Evolutionary conservation across 1,139 yeast genomes (phyloP), one percentile per base, ranked within the genome.

Genomic region (Kodamaea anthophila): DNA sequence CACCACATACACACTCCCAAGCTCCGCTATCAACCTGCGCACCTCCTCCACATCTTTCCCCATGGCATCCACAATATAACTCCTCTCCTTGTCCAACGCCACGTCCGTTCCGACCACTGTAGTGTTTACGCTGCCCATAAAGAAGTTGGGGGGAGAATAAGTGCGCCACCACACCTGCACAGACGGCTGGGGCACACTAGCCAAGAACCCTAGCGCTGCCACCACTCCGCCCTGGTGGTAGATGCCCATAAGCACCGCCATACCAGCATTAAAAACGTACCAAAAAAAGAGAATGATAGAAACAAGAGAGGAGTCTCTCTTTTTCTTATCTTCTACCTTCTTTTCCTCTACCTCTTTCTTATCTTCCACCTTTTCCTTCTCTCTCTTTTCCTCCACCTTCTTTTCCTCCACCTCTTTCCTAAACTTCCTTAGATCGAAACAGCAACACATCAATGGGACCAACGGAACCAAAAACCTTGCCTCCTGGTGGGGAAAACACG

Each of bases 201-300:
- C 38, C 11, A 66, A 35, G 26, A 56, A 41, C 9, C 59, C 65
- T 30, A 84, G 60, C 0, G 81, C 81, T 0, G 86, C 81, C 0
- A 91, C 60, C 0, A 91, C 76, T 1, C 98, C 99, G 23, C 93
- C 88, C 58, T 93, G 98, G 46, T 93, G 98, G 15, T 75, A 64
- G 0, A 76, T 51, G 0, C 97, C 97, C 82, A 85, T 78, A 1
- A 88, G 41, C 0, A 77, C 25, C 1, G 77, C 73, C 65, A 85
- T 55, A 0, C 61, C 23, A 0, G 69, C 13, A 47, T 88, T 88
- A 60, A 84, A 93, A 0, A 59, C 36, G 21, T 80, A 58, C 93
- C 95, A 86, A 0, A 54, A 32, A 22, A 52, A 46, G 20, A 76
- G 41, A 1, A 59, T 20, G 4, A 39, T 14, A 5, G 44, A 40